Evolutionary conservation across 176 grass and related monocot species (phyloP), one percentile per base, ranked within the genome.

Genomic region (Melocanna baccifera): DNA sequence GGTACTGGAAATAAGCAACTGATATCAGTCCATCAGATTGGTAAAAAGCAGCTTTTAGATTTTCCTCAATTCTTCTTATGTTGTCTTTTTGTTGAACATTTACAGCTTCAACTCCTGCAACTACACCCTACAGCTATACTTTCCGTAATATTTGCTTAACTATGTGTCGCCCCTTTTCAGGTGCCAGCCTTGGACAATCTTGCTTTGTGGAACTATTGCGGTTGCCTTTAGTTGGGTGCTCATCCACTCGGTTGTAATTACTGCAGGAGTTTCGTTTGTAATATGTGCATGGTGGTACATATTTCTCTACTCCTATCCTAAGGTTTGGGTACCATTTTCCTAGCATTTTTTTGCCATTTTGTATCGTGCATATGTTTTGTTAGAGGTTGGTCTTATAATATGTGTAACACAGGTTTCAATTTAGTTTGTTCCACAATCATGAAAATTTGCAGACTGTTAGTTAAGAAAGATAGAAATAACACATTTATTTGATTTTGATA

Each of bases 281-380:
- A 95, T 95, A 95, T 90, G 89, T 81, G 87, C 91, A 89, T 98
- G 96, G 96, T 95, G 96, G 96, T 98, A 93, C 86, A 93, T 98
- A 63, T 95, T 98, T 73, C 84, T 98, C 7, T 92, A 95, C 75
- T 86, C 93, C 15, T 98, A 98, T 66, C 96, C 96, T 78, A 98
- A 98, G 96, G 96, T 95, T 80, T 86, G 81, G 11, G 29, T 14
- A 59, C 6, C 13, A 26, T 46, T 32, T 36, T 55, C 53, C 1
- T 45, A 76, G 47, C 19, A 72, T 10, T n/a, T 43, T 71, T 66
- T 75, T 3, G 18, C 10, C 16, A 19, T 48, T 30, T 75, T 67
- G 0, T 52, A n/a, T 42, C n/a, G 3, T 42, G 79, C 25, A 77
- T 22, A 67, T 20, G 34, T 42, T 42, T 78, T 4, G 6, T 71